These are phyloP conservation scores for Pilasporangium apinafurcum DNA, from an alignment of 352 stramenopile species.

Conservation along the genomic window DNA sequence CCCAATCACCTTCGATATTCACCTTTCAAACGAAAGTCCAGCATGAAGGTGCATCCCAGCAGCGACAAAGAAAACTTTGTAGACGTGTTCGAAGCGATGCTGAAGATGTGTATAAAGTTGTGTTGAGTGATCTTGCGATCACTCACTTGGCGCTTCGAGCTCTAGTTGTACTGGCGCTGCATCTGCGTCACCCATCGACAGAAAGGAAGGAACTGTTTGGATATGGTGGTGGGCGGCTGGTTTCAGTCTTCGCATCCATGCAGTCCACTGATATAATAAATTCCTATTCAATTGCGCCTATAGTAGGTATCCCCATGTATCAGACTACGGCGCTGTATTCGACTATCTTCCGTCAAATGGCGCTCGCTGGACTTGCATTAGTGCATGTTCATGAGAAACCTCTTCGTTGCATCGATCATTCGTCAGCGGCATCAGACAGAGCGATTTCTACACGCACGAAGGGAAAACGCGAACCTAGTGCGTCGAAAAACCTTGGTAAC, in stretches of 20 bases:
- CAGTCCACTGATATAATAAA: not conserved
- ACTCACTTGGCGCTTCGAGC: conserved; percentile 31
- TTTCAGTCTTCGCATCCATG: not conserved
- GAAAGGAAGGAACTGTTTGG: conserved; percentile 22
- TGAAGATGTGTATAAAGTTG: conserved; percentile 1
- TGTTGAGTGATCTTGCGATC: conserved; percentile 5
- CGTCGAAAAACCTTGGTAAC: not conserved
- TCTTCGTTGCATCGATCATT: not conserved
- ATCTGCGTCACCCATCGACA: conserved; percentile 21
- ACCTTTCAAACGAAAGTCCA: conserved; percentile 12
- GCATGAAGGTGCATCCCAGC: too few species aligned
- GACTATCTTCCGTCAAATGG: not conserved
- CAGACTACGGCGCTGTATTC: not conserved
- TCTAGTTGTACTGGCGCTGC: conserved; percentile 18
- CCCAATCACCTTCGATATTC: conserved; percentile 31
- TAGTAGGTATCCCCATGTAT: not conserved
- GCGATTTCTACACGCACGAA: not conserved
- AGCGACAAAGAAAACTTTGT: too few species aligned
- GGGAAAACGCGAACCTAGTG: not conserved
- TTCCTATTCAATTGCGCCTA: too few species aligned
- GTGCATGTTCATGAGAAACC: not conserved
- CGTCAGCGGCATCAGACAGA: too few species aligned
- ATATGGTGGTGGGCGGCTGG: not conserved
- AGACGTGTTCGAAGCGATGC: too few species aligned
- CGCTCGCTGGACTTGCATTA: not conserved